phyloP scores from a whole-genome alignment of 768 basidiomycete species.

The Lentinula detonsa region DNA sequence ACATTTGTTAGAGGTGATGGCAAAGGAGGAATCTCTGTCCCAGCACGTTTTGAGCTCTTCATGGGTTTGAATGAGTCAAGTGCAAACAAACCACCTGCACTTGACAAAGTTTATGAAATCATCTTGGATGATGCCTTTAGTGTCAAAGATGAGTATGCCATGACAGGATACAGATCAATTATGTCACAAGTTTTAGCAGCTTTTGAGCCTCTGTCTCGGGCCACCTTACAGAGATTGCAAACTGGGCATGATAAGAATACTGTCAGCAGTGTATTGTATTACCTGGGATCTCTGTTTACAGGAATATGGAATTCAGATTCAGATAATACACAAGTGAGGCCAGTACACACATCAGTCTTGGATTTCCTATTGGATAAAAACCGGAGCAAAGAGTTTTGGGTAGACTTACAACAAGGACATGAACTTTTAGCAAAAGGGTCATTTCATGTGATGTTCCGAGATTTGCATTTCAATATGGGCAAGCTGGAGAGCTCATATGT shows the following conservation, averaged over 20 bases:
- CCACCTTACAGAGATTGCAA: neutral
- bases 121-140: neutral
- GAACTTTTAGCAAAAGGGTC: neutral
- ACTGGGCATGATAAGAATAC: neutral
- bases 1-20: neutral
- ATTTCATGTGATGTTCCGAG: neutral
- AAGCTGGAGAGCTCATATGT: neutral
- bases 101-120: neutral
- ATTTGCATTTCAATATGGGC: constrained; percentile 1
- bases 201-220: neutral
- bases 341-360: neutral
- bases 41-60: neutral
- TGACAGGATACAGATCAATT: neutral
- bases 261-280: neutral
- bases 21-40: neutral
- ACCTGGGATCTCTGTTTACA: constrained; percentile 1
- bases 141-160: neutral
- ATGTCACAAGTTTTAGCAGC: neutral
- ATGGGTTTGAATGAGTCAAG: neutral
- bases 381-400: neutral
- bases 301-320: too few relatives aligned
- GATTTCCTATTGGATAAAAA: neutral
- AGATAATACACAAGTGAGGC: too few relatives aligned
- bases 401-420: neutral
- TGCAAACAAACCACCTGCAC: neutral